Evolutionary conservation across 495 filamentous ascomycete species (phyloP), one percentile per base, ranked within the genome.

Genomic region (Gamarada debralockiae): DNA sequence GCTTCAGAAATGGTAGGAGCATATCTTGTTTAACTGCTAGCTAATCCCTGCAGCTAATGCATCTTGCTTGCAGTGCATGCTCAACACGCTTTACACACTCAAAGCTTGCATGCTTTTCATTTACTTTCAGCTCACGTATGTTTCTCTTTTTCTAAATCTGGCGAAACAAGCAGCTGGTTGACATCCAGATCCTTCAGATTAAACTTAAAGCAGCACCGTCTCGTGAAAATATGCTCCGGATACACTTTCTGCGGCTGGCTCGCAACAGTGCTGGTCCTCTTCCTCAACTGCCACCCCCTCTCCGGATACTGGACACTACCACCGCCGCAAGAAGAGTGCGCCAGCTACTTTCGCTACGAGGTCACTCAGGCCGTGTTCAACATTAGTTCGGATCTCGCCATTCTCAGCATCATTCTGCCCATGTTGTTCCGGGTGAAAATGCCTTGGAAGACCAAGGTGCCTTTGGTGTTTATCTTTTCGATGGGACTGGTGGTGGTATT

Each of bases 321-420:
- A 15, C 60, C 60, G 14, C 57, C 60, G n/a, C 44, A 37, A 53
- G 47, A 65, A 27, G 74, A 80, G 70, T 81, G 77, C 48, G 72
- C 69, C 6, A 68, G 67, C 13, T 78, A 74, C 37, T 70, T 74
- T 25, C 63, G 74, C 59, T 81, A 77, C 56, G 72, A 72, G 48
- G 76, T 79, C 56, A 59, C 76, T 9, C 69, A 80, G 57, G 71
- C 37, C 15, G 48, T 55, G 24, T 68, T 68, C 62, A 68, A 68
- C 52, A 59, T 68, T 38, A 58, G 36, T 43, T 57, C 56, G 8
- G 65, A 68, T 44, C 15, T 67, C 15, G 18, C 48, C 51, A 63
- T 68, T 53, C 52, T 68, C 52, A 39, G 31, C 20, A 18, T 68
- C 24, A 40, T 58, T 12, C 29, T 67, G 6, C 65, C 65, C 2